A percentile compares a stretch with the other conserved stretches of the same genome.
Conservation (phyloP, 371 early-diverging fungal species). For the Mortierella sp. region DNA sequence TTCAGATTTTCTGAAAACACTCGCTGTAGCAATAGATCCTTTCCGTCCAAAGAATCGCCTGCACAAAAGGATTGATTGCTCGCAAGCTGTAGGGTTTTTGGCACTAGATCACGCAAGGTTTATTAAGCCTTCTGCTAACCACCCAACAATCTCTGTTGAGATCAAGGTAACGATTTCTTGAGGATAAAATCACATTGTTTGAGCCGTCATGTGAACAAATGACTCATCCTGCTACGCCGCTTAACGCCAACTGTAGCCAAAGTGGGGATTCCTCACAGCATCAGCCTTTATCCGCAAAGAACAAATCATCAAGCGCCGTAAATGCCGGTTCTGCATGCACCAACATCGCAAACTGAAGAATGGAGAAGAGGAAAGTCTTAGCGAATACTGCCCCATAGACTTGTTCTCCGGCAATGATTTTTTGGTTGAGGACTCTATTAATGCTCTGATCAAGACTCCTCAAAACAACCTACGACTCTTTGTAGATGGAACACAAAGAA, state of each 20-base stretch:
- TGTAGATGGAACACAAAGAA: slow-evolving; percentile 30
- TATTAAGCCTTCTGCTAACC: slow-evolving; percentile 10
- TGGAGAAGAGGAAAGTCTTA: slow-evolving; percentile 21
- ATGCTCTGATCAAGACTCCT: slow-evolving; percentile 31
- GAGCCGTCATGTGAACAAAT: background rate
- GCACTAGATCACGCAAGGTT: slow-evolving; percentile 46
- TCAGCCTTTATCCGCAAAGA: slow-evolving; percentile 34
- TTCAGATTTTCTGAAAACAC: slow-evolving; percentile 20
- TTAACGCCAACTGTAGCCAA: slow-evolving; percentile 29
- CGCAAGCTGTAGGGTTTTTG: slow-evolving; percentile 36
- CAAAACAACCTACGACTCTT: slow-evolving; percentile 53
- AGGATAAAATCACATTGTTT: background rate
- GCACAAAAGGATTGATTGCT: slow-evolving; percentile 42
- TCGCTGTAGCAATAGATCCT: slow-evolving; percentile 26
- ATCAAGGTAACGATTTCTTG: slow-evolving; percentile 35
- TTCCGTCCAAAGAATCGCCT: slow-evolving; percentile 32
- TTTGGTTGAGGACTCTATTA: slow-evolving; percentile 34
- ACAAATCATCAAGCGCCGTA: slow-evolving; percentile 34
- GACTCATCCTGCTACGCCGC: background rate
- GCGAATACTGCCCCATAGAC: slow-evolving; percentile 49
- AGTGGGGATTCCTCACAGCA: slow-evolving; percentile 47
- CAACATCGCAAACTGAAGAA: slow-evolving; percentile 29
- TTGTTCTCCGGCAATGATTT: slow-evolving; percentile 33
- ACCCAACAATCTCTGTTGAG: slow-evolving; percentile 31
- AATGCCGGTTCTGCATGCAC: slow-evolving; percentile 56